Percentiles rank a stretch among this genome's conserved stretches.
These are phyloP conservation scores for Calocybe gambosa DNA, from an alignment of 1,284 basidiomycete genomes.

Conservation along the genomic window DNA sequence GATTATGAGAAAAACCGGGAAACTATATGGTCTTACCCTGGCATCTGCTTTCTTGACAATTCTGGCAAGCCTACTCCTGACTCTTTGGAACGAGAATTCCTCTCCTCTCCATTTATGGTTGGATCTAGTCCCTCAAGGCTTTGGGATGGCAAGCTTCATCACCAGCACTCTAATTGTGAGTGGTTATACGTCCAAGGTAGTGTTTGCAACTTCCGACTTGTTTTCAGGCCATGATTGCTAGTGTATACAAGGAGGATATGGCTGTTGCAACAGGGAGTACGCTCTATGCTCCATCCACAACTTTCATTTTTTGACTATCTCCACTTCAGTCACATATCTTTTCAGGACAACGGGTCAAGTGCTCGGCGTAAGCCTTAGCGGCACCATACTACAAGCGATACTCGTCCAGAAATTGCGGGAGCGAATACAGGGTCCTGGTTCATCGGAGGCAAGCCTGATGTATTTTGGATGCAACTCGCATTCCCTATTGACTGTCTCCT, in stretches of 20 bases:
- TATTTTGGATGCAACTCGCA: slow-evolving; percentile 2
- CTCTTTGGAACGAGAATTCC: slow-evolving; percentile 59
- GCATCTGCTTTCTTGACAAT: slow-evolving; percentile 49
- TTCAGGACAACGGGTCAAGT: slow-evolving; percentile 91
- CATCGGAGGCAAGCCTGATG: slow-evolving; percentile 53
- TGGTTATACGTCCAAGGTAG: slow-evolving; percentile 11
- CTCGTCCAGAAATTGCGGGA: slow-evolving; percentile 61
- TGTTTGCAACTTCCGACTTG: slow-evolving; percentile 8
- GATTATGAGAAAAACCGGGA: slow-evolving; percentile 80
- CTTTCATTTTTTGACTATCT: slow-evolving; percentile 5
- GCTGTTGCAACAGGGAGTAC: slow-evolving; percentile 83
- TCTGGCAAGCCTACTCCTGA: slow-evolving; percentile 49
- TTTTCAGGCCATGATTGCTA: slow-evolving; percentile 74
- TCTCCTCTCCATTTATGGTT: slow-evolving; percentile 65
- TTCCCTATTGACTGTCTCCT: slow-evolving; percentile 8
- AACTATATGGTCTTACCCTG: slow-evolving; percentile 70
- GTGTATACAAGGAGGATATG: slow-evolving; percentile 76
- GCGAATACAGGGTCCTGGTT: slow-evolving; percentile 69
- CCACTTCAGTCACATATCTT: slow-evolving; percentile 72
- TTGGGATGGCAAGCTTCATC: slow-evolving; percentile 79
- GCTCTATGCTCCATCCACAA: slow-evolving; percentile 25
- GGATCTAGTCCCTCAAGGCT: slow-evolving; percentile 72
- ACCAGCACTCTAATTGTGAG: slow-evolving; percentile 77
- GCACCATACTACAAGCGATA: slow-evolving; percentile 74
- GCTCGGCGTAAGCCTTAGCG: slow-evolving; percentile 80